Base-by-base conservation (phyloP, 2,329 filamentous ascomycete species). In the Westerdykella sp. region DNA sequence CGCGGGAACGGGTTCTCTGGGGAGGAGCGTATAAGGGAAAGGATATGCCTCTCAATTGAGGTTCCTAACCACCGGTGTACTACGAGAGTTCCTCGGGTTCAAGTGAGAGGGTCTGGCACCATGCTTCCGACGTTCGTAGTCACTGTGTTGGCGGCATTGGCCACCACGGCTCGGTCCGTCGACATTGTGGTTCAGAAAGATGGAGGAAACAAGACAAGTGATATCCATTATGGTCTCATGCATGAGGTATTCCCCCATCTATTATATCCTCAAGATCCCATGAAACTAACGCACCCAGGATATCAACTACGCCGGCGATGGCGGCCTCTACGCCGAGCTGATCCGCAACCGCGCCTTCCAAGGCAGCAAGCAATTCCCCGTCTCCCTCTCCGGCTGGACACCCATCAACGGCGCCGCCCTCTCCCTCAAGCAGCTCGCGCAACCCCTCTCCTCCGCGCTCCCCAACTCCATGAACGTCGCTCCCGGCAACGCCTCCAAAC, bases 311-410 rank as follows among this genome's bases (percentile, higher is more conserved):
- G 82, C 79, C 2, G 83, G 83, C 2, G 84, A 87, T 56, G 83
- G 84, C 16, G 84, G 83, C 5, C 77, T 87, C 48, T 87, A 87
- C 58, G 83, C 80, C 39, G 83, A 87, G 57, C 64, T 87, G 43
- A 77, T 87, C 44, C 76, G 75, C 40, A 87, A 87, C 63, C 76
- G 82, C 39, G 84, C 82, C 10, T 86, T 87, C 56, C 84, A 87
- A 62, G 72, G 70, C 46, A 60, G 55, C 47, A 15, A 25, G 13
- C 28, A 21, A 7, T 49, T 41, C 34, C 50, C 48, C 14, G 39
- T 42, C 5, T 43, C 43, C 4, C 76, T 78, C 52, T 70, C 65
- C 2, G 74, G 72, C 10, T 78, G 73, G 6, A 76, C 78, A 57
- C 75, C 75, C 59, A 72, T 80, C 23, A 73, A 70, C 42, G 77